Percentiles rank a stretch among this genome's conserved stretches.
phyloP scores from a whole-genome alignment of 1,284 basidiomycete species.

The Trichosporon faecale region DNA sequence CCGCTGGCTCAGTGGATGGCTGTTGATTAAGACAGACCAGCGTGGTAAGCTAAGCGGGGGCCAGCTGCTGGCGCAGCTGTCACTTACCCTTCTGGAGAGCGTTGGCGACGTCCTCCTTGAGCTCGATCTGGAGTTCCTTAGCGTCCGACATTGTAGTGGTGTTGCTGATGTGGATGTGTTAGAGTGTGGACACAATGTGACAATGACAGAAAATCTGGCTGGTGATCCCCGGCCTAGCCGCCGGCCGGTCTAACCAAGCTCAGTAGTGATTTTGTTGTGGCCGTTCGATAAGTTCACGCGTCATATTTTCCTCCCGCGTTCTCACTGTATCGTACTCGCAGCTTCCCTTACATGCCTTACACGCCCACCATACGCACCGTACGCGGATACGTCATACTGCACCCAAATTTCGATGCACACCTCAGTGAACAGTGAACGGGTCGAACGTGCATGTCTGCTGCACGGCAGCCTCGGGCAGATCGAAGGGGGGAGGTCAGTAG shows the following conservation, averaged over 20 bases:
- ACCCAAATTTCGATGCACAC: background rate
- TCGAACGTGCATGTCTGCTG: background rate
- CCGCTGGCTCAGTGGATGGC: no score
- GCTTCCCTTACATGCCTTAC: no score
- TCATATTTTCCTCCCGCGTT: conserved; percentile 8
- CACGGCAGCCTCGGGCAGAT: no score
- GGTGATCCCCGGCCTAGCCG: background rate
- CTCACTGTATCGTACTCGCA: background rate
- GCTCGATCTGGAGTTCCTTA: conserved; percentile 7
- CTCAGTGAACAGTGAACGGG: no score
- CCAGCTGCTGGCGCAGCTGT: no score
- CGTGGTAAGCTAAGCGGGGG: no score
- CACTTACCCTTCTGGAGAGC: conserved; percentile 3
- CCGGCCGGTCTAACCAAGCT: background rate
- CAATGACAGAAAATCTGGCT: background rate
- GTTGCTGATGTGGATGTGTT: background rate
- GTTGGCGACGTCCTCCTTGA: conserved; percentile 1
- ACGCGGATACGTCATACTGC: background rate
- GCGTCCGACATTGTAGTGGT: background rate
- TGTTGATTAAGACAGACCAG: no score
- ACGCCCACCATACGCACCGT: no score
- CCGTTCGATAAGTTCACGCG: background rate
- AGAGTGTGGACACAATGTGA: background rate
- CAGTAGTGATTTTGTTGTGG: background rate
- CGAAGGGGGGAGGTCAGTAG: background rate